Conservation (phyloP, 23 red algal genomes). For the Gracilariopsis chorda region DNA sequence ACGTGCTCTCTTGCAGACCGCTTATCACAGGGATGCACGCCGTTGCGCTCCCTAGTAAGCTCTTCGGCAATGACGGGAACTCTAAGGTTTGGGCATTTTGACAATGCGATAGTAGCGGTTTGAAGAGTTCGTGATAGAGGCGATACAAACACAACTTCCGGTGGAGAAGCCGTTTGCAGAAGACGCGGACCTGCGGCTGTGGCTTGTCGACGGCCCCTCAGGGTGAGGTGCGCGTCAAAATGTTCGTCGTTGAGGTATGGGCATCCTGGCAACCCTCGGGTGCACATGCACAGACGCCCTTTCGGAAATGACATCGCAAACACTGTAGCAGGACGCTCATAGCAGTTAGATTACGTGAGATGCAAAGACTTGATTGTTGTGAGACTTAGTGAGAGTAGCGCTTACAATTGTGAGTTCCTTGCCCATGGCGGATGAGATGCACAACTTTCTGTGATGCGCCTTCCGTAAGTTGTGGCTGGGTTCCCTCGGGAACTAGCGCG, state of each 20-base stretch:
- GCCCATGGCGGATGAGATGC: conserved; percentile 71
- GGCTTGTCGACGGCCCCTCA: conserved; percentile 55
- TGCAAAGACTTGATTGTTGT: too few relatives aligned
- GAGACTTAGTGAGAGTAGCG: too few relatives aligned
- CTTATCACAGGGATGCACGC: conserved; percentile 66
- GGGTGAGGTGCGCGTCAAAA: conserved; percentile 51
- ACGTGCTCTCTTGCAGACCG: conserved; percentile 35
- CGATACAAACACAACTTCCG: conserved; percentile 65
- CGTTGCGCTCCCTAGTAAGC: conserved; percentile 46
- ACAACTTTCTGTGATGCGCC: conserved; percentile 42
- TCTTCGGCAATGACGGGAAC: conserved; percentile 40
- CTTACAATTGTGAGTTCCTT: conserved; percentile 76
- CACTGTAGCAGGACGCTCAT: too few relatives aligned
- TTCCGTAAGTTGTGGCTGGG: conserved; percentile 6
- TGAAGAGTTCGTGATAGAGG: conserved; percentile 56
- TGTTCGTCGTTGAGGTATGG: conserved; percentile 52
- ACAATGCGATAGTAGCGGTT: conserved; percentile 61
- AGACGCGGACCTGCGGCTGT: conserved; percentile 28
- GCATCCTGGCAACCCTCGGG: neutral
- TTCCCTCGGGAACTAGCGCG: conserved; percentile 13
- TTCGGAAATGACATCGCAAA: conserved; percentile 1
- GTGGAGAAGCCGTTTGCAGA: conserved; percentile 21
- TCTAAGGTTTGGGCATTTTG: conserved; percentile 19
- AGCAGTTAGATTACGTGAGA: too few relatives aligned
- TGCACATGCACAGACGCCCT: conserved; percentile 26